A percentile compares a stretch with the other conserved stretches of the same genome.
Evolutionary conservation across 2,329 filamentous ascomycete genomes (phyloP).

Genomic region (Xylaria digitata): DNA sequence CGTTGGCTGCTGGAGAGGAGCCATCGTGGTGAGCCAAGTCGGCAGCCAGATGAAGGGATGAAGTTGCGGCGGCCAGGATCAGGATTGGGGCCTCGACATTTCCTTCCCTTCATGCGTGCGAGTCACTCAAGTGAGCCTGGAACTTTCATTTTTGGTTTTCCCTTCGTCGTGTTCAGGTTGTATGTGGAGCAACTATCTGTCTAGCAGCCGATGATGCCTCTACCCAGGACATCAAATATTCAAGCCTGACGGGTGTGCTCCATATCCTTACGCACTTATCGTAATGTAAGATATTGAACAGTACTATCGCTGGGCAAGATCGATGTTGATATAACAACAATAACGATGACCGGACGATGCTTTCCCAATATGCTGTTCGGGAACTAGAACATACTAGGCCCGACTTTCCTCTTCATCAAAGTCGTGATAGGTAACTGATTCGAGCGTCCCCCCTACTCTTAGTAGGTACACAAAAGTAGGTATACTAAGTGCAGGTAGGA

Average conservation of each 20-base stretch:
- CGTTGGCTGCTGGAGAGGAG: constrained; percentile 37
- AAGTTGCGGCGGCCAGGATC: constrained; percentile 10
- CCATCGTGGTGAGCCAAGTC: constrained; percentile 35
- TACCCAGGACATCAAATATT: constrained; percentile 8
- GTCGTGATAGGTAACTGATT: not conserved
- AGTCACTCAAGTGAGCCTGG: constrained; percentile 3
- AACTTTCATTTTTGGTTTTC: constrained; percentile 12
- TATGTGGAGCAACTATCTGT: constrained; percentile 10
- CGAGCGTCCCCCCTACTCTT: not conserved
- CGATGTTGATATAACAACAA: not conserved
- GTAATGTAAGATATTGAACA: not conserved
- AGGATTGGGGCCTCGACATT: constrained; percentile 18
- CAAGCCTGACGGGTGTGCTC: not conserved
- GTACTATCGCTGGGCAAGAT: not conserved
- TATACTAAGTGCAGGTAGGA: not conserved
- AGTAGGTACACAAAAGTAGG: constrained; percentile 14
- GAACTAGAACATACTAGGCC: not conserved
- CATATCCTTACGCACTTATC: not conserved
- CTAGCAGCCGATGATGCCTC: constrained; percentile 7
- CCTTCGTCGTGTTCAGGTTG: not conserved
- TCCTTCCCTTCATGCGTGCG: constrained; percentile 25
- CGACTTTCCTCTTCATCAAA: not conserved
- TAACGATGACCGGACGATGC: not conserved
- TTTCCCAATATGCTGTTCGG: not conserved
- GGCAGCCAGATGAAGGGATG: constrained; percentile 6